Evolutionary conservation across 2,329 filamentous ascomycete species (phyloP).

Genomic region (Ceratocystiopsis sp.): DNA sequence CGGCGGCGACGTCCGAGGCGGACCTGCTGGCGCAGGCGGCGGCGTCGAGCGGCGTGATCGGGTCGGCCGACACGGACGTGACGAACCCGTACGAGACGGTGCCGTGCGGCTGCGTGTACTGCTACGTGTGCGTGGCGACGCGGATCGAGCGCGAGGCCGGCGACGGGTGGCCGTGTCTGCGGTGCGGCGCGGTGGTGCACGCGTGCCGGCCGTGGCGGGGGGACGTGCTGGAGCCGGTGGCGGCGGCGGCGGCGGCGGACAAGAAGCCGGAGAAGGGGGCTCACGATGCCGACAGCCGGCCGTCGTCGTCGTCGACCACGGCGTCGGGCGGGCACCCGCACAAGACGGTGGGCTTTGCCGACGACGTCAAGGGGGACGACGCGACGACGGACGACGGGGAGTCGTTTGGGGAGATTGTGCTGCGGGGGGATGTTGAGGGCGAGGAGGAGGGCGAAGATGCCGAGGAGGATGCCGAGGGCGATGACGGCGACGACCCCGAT

Average conservation of each 20-base stretch:
- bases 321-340: slow-evolving; percentile 8
- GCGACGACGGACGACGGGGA: slow-evolving; percentile 12
- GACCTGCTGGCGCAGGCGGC: slow-evolving; percentile 55
- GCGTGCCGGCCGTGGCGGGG: slow-evolving; percentile 85
- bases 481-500: not conserved
- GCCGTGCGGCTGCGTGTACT: slow-evolving; percentile 84
- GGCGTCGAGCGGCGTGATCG: slow-evolving; percentile 60
- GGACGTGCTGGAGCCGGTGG: slow-evolving; percentile 53
- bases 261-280: not conserved
- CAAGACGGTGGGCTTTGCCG: slow-evolving; percentile 47
- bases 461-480: not conserved
- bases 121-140: slow-evolving; percentile 87
- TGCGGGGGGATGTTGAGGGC: not conserved
- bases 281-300: not conserved
- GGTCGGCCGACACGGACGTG: slow-evolving; percentile 79
- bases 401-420: slow-evolving; percentile 7
- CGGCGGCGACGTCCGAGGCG: slow-evolving; percentile 55
- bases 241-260: not conserved
- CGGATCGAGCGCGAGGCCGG: slow-evolving; percentile 84
- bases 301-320: slow-evolving; percentile 8
- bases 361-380: slow-evolving; percentile 26
- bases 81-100: slow-evolving; percentile 91
- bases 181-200: slow-evolving; percentile 70
- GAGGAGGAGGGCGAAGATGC: not conserved
- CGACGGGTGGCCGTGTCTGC: slow-evolving; percentile 80